Conservation (phyloP, 2,329 filamentous ascomycete genomes). For the Apiospora marii region DNA sequence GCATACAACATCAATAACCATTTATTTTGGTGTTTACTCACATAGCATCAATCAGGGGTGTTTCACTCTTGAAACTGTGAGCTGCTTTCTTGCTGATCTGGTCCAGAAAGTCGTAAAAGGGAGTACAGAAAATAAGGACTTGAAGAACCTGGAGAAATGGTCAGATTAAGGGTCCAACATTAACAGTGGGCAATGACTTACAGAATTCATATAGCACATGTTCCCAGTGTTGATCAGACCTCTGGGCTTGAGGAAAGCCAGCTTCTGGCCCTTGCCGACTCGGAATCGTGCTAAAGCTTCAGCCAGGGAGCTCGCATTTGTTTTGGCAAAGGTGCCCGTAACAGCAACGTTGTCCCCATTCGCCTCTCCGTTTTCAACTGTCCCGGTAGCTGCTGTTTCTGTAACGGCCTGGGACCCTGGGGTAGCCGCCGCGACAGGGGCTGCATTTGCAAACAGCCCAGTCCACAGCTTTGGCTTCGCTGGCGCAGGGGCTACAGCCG, state of each 20-base stretch:
- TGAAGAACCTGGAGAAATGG: slow-evolving; percentile 76
- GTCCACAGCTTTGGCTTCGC: slow-evolving; percentile 49
- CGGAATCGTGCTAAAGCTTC: slow-evolving; percentile 80
- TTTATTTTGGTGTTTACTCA: slow-evolving; percentile 53
- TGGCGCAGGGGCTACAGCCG: slow-evolving; percentile 37
- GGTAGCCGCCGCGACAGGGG: slow-evolving; percentile 36
- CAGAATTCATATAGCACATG: slow-evolving; percentile 99
- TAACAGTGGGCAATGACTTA: slow-evolving; percentile 56
- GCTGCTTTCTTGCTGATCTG: slow-evolving; percentile 83
- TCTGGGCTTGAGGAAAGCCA: slow-evolving; percentile 88
- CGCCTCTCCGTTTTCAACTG: slow-evolving; percentile 30
- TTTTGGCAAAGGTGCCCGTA: slow-evolving; percentile 49
- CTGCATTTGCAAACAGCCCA: slow-evolving; percentile 44
- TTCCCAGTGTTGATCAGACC: slow-evolving; percentile 97
- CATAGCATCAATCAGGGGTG: slow-evolving; percentile 93
- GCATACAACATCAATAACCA: neutral
- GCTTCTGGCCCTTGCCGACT: slow-evolving; percentile 69
- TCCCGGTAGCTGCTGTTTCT: slow-evolving; percentile 27
- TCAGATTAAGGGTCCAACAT: neutral
- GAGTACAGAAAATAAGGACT: slow-evolving; percentile 90
- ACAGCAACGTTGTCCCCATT: slow-evolving; percentile 28
- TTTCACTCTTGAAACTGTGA: slow-evolving; percentile 94
- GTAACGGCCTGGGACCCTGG: neutral
- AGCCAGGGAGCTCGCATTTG: slow-evolving; percentile 47
- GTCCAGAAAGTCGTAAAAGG: slow-evolving; percentile 94